Evolutionary conservation across 139 green algal genomes (phyloP), one percentile per base, ranked within the genome.

Genomic region (Auxenochlorella protothecoides): DNA sequence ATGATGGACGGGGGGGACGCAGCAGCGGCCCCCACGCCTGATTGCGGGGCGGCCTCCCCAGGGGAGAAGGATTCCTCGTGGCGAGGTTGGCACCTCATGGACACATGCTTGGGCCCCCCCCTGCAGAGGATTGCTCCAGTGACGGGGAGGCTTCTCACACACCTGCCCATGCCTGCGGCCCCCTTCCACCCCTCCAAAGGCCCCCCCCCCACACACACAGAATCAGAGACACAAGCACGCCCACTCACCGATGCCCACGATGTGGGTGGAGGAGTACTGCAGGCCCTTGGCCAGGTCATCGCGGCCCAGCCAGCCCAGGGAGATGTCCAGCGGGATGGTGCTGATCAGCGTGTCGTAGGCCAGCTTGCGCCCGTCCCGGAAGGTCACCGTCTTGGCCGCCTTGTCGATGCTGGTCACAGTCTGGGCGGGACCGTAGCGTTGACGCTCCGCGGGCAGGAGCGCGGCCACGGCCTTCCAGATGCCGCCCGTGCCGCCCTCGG

Each of bases 381-480:
- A 74, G 9, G 72, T 86, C 4, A 85, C 76, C 44, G 72, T 63
- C 78, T 88, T 85, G 51, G 69, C 69, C 3, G 93, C 89, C 72
- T 84, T 85, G 83, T 96, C 90, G 4, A 96, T 83, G 54, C 78
- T 81, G 10, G 55, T 69, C 14, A 71, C 69, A 10, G 90, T 84
- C n/a, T 72, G 72, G 63, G 78, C 53, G n/a, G 76, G 53, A n/a
- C 80, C 75, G 75, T 90, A 93, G 5, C 72, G 74, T 87, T 93
- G 88, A 59, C 85, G 86, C 54, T 89, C 80, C 6, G 76, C 16
- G 5, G 91, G 91, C 72, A 97, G 84, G 76, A 93, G 81, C 73
- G 79, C 83, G 44, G 89, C 85, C 5, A 97, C 90, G 12, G 76
- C 86, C 81, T 89, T 92, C 91, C 91, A 97, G 79, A 97, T 96